Evolutionary conservation across 2,329 filamentous ascomycete genomes (phyloP), one percentile per base, ranked within the genome.

Genomic region (Colletotrichum sp.): DNA sequence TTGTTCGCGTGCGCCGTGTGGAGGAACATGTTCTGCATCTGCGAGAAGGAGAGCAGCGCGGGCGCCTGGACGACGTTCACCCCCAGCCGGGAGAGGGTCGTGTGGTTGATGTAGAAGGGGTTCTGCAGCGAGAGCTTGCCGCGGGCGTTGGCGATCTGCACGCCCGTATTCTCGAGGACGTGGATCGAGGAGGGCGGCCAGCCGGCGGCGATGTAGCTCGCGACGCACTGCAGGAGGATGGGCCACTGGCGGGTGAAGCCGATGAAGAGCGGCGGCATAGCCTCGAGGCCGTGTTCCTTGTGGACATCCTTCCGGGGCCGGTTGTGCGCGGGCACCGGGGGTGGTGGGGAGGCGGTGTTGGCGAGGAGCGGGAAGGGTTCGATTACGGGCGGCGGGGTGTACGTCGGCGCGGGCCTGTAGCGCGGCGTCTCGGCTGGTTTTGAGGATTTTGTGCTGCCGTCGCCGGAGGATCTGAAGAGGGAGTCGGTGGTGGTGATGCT

Each of bases 81-180:
- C 36, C 89, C 90, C 22, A 92, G 87, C n/a, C 84, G 82, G 7
- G 83, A 75, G 16, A 92, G 85, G 6, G 85, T 82, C 1, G 83
- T 85, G 78, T 92, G 88, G 81, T 91, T 88, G 27, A 92, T 83
- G 80, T 87, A 91, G 82, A 89, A 91, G 0, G 89, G 90, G 75
- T 92, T 91, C 76, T 91, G 87, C 0, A 89, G 83, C 1, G 86
- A 85, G 5, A 92, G 84, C 39, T 84, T 82, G 4, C 85, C 86
- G 11, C 84, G 81, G n/a, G 83, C 80, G 79, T 92, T 92, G 65
- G 88, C 87, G 70, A 88, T 83, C 80, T 91, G 89, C 16, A 88
- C 87, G 8, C 90, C 90, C 7, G 88, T 92, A 82, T 92, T 92
- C 79, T 92, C 91, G 32, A 92, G 82, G 3, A 92, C 87, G 77